Conservation (phyloP, 2,329 filamentous ascomycete species). For the Aspergillus caelatus region DNA sequence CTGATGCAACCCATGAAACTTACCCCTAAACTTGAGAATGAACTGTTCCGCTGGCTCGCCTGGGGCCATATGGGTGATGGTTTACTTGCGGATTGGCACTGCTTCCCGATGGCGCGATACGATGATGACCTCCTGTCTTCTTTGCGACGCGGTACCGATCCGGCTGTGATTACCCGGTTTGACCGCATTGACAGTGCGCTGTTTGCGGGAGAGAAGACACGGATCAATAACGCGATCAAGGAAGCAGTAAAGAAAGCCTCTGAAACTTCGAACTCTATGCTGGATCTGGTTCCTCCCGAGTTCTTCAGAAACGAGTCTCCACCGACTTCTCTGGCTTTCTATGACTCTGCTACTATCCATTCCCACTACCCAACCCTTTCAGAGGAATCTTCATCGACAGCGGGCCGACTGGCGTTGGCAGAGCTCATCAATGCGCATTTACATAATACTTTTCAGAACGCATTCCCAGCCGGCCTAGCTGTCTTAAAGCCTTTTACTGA, state of each 20-base stretch:
- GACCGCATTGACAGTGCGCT: conserved; percentile 71
- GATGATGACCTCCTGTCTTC: conserved; percentile 73
- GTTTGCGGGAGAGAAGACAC: conserved; percentile 69
- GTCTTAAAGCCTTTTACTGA: conserved; percentile 78
- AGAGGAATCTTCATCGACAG: conserved; percentile 60
- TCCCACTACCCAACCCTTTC: conserved; percentile 69
- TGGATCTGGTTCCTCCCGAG: conserved; percentile 61
- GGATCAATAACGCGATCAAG: conserved; percentile 66
- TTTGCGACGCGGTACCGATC: conserved; percentile 75
- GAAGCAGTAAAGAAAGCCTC: conserved; percentile 60
- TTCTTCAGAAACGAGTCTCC: conserved; percentile 69
- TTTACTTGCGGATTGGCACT: conserved; percentile 74
- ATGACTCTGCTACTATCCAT: conserved; percentile 65
- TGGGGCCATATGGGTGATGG: conserved; percentile 92
- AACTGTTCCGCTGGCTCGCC: conserved; percentile 83
- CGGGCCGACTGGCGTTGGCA: conserved; percentile 68
- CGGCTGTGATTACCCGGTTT: conserved; percentile 69
- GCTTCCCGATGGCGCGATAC: conserved; percentile 79
- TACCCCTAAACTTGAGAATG: conserved; percentile 64
- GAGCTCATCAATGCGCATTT: conserved; percentile 82
- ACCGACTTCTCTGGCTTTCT: conserved; percentile 74
- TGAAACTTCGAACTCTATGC: conserved; percentile 63
- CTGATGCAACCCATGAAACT: conserved; percentile 64
- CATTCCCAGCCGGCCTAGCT: conserved; percentile 74
- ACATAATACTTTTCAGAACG: conserved; percentile 80